Evolutionary conservation across 768 basidiomycete species (phyloP), one percentile per base, ranked within the genome.

Genomic region (Hysterangium stoloniferum): DNA sequence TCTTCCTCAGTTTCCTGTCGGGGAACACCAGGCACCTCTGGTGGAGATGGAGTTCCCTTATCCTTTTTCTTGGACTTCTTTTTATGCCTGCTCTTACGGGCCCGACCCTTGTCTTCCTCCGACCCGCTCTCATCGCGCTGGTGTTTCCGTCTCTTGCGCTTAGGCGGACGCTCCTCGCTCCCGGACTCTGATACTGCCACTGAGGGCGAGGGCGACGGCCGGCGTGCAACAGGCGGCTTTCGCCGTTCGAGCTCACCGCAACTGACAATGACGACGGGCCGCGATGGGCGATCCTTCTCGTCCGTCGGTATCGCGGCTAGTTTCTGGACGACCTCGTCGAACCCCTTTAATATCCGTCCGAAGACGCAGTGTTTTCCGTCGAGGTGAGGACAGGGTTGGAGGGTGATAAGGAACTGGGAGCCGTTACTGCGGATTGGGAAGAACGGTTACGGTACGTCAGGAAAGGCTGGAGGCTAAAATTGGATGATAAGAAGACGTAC

Each of bases 401-500:
- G 73, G 19, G 91, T 90, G 54, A 93, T 71, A 62, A 94, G 93
- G 62, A 85, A 94, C 56, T 94, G 91, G 1, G 84, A 86, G 32
- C 83, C 81, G 56, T 93, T 94, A 31, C 91, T 93, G 65, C 86
- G n/a, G n/a, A n/a, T n/a, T n/a, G n/a, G n/a, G n/a, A n/a, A n/a
- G n/a, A n/a, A n/a, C n/a, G n/a, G n/a, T n/a, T n/a, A n/a, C n/a
- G n/a, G n/a, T 71, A n/a, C 8, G 8, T 4, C 27, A 31, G 24
- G 24, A 40, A 40, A 15, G 31, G 31, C 13, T 33, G 8, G 33
- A 5, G 17, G 4, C n/a, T 3, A 41, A 17, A n/a, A 6, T 6
- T 40, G 15, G 28, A 22, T 17, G 27, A 24, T 25, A 34, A 13
- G 2, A n/a, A 41, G 11, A 28, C 48, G 17, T 41, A 50, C 48